These are phyloP conservation scores for Aspergillus cejpii DNA, from an alignment of 2,329 filamentous ascomycete genomes.

Conservation along the genomic window DNA sequence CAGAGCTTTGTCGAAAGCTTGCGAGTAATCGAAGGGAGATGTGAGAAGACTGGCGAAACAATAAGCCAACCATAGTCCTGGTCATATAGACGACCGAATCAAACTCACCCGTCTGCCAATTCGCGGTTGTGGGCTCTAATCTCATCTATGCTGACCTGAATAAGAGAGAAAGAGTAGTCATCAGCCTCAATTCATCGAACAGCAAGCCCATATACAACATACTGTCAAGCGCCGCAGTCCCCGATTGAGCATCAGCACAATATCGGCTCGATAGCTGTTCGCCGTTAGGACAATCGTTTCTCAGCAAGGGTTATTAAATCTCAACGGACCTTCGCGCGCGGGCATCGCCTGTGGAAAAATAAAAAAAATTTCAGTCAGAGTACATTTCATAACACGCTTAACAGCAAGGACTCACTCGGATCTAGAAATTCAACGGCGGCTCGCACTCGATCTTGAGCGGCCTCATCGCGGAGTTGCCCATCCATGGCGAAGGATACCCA, in stretches of 20 bases:
- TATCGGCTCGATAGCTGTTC: slow-evolving; percentile 80
- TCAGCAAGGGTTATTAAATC: not conserved
- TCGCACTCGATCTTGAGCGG: slow-evolving; percentile 73
- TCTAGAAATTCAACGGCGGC: slow-evolving; percentile 90
- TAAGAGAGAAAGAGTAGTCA: slow-evolving; percentile 1
- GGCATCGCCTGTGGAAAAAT: slow-evolving; percentile 46
- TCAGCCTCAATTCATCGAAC: not conserved
- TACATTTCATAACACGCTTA: too few relatives aligned
- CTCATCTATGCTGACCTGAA: slow-evolving; percentile 73
- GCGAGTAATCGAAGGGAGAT: slow-evolving; percentile 77
- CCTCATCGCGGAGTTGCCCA: slow-evolving; percentile 74
- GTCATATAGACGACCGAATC: not conserved
- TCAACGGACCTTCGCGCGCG: slow-evolving; percentile 47
- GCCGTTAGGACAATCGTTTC: slow-evolving; percentile 12
- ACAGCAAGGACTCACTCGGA: slow-evolving; percentile 58
- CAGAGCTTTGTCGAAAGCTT: slow-evolving; percentile 84
- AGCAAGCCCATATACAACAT: slow-evolving; percentile 16
- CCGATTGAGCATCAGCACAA: slow-evolving; percentile 66
- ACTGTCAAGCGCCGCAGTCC: slow-evolving; percentile 53
- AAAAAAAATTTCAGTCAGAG: slow-evolving; percentile 12
- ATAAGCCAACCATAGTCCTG: slow-evolving; percentile 11
- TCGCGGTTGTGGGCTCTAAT: slow-evolving; percentile 80
- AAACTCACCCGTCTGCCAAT: slow-evolving; percentile 59
- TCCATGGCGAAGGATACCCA: slow-evolving; percentile 52
- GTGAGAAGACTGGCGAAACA: slow-evolving; percentile 56